Conservation (phyloP, 768 basidiomycete species). For the Suillus brevipes region DNA sequence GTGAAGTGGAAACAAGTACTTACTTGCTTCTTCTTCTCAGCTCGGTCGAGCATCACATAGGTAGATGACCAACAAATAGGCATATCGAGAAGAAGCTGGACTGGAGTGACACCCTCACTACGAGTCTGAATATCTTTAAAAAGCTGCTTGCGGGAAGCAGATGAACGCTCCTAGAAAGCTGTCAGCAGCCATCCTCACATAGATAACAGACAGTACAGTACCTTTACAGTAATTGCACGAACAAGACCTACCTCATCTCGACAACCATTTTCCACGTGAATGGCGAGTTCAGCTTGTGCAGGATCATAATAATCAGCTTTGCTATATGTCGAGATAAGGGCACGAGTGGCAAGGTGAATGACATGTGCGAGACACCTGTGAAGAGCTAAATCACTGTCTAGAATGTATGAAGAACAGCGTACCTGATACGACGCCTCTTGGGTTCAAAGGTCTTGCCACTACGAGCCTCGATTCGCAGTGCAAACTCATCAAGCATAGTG, state of each 20-base stretch:
- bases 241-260: constrained; percentile 24
- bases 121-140: constrained; percentile 19
- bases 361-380: constrained; percentile 34
- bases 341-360: constrained; percentile 36
- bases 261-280: neutral
- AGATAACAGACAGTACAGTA: too few species aligned
- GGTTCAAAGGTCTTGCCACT: neutral
- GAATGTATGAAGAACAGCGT: too few species aligned
- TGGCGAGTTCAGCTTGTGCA: constrained; percentile 17
- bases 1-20: neutral
- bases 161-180: constrained; percentile 16
- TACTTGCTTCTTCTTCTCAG: constrained; percentile 20
- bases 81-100: constrained; percentile 30
- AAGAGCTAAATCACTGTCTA: too few species aligned
- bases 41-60: constrained; percentile 20
- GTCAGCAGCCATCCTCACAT: too few species aligned
- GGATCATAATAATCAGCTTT: constrained; percentile 28
- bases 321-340: constrained; percentile 29
- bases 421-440: constrained; percentile 7
- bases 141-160: constrained; percentile 23
- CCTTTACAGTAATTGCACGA: neutral
- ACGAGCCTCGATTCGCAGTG: too few species aligned
- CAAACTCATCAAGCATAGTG: constrained; percentile 37
- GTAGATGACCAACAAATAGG: constrained; percentile 28
- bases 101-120: neutral